A percentile compares a stretch with the other conserved stretches of the same genome.
Conservation (phyloP, 164 flowering plant genomes). For the Houttuynia cordata region DNA sequence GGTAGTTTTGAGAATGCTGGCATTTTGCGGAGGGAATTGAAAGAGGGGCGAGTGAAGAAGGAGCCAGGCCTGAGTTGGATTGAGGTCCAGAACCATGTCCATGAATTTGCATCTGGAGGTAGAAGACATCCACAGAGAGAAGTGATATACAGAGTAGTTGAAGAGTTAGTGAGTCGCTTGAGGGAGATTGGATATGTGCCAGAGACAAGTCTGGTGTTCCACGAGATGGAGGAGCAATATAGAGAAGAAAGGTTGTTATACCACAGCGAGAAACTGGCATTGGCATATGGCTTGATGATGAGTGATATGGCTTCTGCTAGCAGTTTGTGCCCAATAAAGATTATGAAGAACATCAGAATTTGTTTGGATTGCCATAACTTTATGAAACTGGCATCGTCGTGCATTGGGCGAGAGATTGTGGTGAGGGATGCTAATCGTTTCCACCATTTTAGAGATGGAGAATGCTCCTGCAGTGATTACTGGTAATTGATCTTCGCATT, state of each 20-base stretch:
- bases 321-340: constrained; percentile 16
- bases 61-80: constrained; percentile 55
- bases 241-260: constrained; percentile 38
- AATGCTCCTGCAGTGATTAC: constrained; percentile 63
- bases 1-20: too few species aligned
- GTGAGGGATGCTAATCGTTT: constrained; percentile 69
- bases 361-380: constrained; percentile 68
- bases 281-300: constrained; percentile 41
- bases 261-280: constrained; percentile 70
- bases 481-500: constrained; percentile 48
- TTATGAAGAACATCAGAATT: constrained; percentile 62
- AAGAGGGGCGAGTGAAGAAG: constrained; percentile 35
- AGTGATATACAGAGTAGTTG: constrained; percentile 22
- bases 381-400: constrained; percentile 45
- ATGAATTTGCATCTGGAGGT: constrained; percentile 71
- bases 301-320: constrained; percentile 7
- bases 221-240: constrained; percentile 1
- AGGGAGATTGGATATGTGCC: constrained; percentile 57
- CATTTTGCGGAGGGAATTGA: constrained; percentile 43
- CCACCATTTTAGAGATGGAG: constrained; percentile 41
- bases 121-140: constrained; percentile 30
- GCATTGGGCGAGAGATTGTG: constrained; percentile 40
- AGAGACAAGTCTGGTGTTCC: constrained; percentile 38
- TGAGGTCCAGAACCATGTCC: constrained; percentile 40
- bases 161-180: constrained; percentile 23